phyloP scores from a whole-genome alignment of 2,329 filamentous ascomycete genomes.

The Aphanocladium album region DNA sequence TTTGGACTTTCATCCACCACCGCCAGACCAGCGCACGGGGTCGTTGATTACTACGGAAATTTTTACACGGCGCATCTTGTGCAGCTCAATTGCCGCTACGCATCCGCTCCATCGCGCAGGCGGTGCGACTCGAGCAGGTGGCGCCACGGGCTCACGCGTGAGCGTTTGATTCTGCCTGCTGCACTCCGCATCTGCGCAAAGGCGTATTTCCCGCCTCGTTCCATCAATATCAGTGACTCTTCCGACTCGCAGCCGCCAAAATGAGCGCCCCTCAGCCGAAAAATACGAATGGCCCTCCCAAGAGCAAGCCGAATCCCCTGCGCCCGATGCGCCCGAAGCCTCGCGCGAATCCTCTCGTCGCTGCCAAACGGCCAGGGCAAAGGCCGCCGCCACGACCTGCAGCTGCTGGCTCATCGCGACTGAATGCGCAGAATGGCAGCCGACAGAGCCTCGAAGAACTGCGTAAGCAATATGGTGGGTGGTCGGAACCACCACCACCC shows the following conservation, averaged over 20 bases:
- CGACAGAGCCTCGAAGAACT: slow-evolving; percentile 35
- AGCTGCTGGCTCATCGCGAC: slow-evolving; percentile 17
- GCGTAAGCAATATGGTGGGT: slow-evolving; percentile 48
- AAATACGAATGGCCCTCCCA: slow-evolving; percentile 28
- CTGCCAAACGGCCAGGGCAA: slow-evolving; percentile 44
- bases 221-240: background rate
- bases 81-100: slow-evolving; percentile 1
- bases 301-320: slow-evolving; percentile 30
- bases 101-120: background rate
- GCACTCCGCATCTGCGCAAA: background rate
- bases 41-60: background rate
- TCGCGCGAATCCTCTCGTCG: slow-evolving; percentile 58
- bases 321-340: slow-evolving; percentile 37
- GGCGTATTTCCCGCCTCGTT: background rate
- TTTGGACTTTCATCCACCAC: background rate
- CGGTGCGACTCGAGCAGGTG: slow-evolving; percentile 5
- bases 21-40: background rate
- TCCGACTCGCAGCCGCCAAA: slow-evolving; percentile 14
- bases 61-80: background rate
- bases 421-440: slow-evolving; percentile 22
- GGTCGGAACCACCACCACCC: slow-evolving; percentile 48
- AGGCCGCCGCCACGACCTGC: slow-evolving; percentile 23
- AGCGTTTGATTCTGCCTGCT: slow-evolving; percentile 15
- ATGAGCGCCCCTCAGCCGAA: slow-evolving; percentile 42
- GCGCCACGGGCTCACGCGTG: background rate